Evolutionary conservation across 371 early-diverging fungal species (phyloP).

Genomic region (Lichtheimia ramosa): DNA sequence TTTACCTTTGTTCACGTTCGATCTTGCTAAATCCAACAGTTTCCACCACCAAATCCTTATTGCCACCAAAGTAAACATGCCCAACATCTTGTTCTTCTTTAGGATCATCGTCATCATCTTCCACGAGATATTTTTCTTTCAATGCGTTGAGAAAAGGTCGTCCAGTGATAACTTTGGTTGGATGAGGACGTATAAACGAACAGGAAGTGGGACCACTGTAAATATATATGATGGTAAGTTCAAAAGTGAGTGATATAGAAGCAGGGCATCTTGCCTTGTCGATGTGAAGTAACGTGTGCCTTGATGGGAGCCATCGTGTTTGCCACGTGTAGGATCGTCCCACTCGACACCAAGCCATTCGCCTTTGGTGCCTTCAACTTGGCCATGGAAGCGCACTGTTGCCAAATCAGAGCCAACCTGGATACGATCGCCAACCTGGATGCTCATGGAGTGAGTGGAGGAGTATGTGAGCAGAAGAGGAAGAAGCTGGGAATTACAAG

Average conservation of each 20-base stretch:
- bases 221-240: not conserved
- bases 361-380: conserved; percentile 57
- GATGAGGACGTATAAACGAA: conserved; percentile 72
- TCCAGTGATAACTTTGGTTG: conserved; percentile 55
- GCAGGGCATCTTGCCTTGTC: not conserved
- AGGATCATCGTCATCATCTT: conserved; percentile 9
- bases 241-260: not conserved
- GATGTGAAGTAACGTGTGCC: conserved; percentile 68
- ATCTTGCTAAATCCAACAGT: conserved; percentile 82
- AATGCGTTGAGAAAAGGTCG: conserved; percentile 55
- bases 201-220: conserved; percentile 50
- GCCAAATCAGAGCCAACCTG: conserved; percentile 48
- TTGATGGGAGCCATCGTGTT: conserved; percentile 75
- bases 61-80: conserved; percentile 45
- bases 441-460: not conserved
- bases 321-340: conserved; percentile 79
- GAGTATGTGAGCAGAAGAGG: too few relatives aligned
- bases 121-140: conserved; percentile 53
- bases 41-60: conserved; percentile 65
- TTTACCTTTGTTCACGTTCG: conserved; percentile 51
- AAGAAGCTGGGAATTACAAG: too few relatives aligned
- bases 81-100: conserved; percentile 35
- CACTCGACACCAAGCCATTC: conserved; percentile 92
- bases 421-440: conserved; percentile 34
- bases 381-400: conserved; percentile 71